Conservation (phyloP, 2,329 filamentous ascomycete species). For the Parascedosporium putredinis region DNA sequence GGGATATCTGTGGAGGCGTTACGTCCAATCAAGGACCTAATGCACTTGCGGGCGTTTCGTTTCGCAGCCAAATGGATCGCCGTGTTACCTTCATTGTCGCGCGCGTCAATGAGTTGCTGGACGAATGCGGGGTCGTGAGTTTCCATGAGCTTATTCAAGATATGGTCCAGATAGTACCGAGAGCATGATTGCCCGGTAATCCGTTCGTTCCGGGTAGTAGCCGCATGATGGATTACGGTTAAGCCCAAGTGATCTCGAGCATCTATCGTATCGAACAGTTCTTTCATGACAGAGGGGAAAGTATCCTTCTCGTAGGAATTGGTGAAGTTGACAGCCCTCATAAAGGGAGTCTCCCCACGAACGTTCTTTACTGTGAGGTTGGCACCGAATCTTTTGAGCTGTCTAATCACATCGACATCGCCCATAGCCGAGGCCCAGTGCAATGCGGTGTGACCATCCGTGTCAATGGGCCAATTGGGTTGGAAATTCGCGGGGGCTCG, state of each 20-base stretch:
- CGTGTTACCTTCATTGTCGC: conserved; percentile 83
- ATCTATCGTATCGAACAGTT: conserved; percentile 73
- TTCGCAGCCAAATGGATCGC: conserved; percentile 67
- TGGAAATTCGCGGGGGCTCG: conserved; percentile 79
- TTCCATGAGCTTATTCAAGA: conserved; percentile 78
- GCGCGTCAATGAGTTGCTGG: conserved; percentile 66
- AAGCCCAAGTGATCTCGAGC: conserved; percentile 69
- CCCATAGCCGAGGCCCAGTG: conserved; percentile 99
- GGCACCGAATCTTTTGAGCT: conserved; percentile 73
- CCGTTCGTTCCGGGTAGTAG: conserved; percentile 74
- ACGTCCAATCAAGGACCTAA: conserved; percentile 67
- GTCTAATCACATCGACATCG: conserved; percentile 81
- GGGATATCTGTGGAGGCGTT: conserved; percentile 74
- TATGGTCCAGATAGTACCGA: conserved; percentile 84
- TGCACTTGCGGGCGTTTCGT: conserved; percentile 79
- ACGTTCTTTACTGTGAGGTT: conserved; percentile 60
- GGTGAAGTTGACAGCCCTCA: conserved; percentile 90
- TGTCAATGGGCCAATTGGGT: conserved; percentile 85
- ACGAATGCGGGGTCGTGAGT: conserved; percentile 66
- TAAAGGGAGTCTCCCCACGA: conserved; percentile 79
- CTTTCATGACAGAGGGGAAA: conserved; percentile 73
- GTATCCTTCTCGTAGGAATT: conserved; percentile 93
- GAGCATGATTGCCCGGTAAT: conserved; percentile 77
- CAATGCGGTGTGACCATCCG: conserved; percentile 81
- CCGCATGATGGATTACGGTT: conserved; percentile 91